Conservation (phyloP, 2,329 filamentous ascomycete genomes). For the Didymella pinodella region DNA sequence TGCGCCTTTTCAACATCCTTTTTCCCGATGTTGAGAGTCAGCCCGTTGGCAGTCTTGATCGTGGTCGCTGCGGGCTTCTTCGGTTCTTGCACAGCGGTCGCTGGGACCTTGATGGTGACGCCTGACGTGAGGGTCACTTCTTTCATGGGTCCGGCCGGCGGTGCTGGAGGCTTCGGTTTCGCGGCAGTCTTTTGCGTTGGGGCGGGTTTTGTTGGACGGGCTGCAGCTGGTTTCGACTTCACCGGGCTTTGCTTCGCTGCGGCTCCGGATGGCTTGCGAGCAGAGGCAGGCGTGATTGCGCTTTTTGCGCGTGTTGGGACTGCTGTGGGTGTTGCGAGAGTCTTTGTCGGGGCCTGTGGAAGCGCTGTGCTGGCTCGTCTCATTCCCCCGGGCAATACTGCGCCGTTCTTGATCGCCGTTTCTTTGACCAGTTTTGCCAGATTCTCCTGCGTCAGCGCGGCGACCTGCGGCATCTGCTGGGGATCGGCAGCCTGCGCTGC, state of each 20-base stretch:
- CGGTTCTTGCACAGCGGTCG: slow-evolving; percentile 39
- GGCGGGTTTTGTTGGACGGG: slow-evolving; percentile 23
- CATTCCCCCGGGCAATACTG: slow-evolving; percentile 43
- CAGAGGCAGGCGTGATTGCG: slow-evolving; percentile 26
- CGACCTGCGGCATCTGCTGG: slow-evolving; percentile 37
- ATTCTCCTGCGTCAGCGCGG: slow-evolving; percentile 49
- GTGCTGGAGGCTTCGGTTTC: slow-evolving; percentile 24
- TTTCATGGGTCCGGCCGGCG: slow-evolving; percentile 37
- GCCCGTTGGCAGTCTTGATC: slow-evolving; percentile 41
- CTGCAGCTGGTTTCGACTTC: slow-evolving; percentile 8
- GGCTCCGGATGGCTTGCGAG: slow-evolving; percentile 24
- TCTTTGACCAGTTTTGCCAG: slow-evolving; percentile 50
- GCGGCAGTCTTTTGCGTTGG: background rate
- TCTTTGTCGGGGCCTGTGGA: slow-evolving; percentile 36
- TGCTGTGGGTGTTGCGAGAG: slow-evolving; percentile 28
- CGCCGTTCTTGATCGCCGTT: slow-evolving; percentile 48
- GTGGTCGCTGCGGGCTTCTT: slow-evolving; percentile 40
- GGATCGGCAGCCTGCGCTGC: slow-evolving; percentile 41
- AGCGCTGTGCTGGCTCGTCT: slow-evolving; percentile 42
- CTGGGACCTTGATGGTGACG: slow-evolving; percentile 46
- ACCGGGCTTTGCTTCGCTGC: background rate
- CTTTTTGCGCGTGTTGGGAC: slow-evolving; percentile 37
- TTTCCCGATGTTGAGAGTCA: slow-evolving; percentile 43
- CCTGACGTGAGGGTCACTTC: slow-evolving; percentile 43
- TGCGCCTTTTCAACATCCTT: slow-evolving; percentile 45